Evolutionary conservation across 2,329 filamentous ascomycete species (phyloP).

Genomic region (Monosporascus sp.): DNA sequence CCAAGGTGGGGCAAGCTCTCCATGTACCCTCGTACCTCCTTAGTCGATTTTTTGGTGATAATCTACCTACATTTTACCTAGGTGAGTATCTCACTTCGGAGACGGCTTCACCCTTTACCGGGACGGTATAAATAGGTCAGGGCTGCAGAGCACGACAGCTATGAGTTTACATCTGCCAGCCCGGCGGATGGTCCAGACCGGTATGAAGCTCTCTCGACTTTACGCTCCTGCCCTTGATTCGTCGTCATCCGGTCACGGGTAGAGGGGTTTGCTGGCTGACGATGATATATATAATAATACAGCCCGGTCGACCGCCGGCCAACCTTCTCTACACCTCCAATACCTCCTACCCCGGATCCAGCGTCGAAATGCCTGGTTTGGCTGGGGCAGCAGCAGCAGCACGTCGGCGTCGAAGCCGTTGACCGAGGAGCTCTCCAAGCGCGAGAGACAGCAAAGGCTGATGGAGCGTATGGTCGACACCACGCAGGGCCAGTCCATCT

Average conservation of each 20-base stretch:
- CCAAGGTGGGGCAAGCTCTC: no score
- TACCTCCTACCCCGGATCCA: constrained; percentile 28
- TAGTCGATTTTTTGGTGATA: no score
- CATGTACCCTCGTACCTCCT: no score
- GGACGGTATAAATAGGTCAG: background rate
- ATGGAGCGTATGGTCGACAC: constrained; percentile 39
- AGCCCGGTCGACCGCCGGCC: no score
- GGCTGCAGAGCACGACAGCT: constrained; percentile 14
- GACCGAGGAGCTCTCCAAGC: constrained; percentile 25
- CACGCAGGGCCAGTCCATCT: constrained; percentile 51
- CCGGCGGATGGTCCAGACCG: constrained; percentile 54
- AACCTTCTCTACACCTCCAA: constrained; percentile 18
- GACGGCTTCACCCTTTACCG: no score
- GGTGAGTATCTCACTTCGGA: no score
- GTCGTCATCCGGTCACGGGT: background rate
- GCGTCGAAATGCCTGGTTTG: constrained; percentile 37
- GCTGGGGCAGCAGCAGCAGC: constrained; percentile 32
- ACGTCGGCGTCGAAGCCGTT: constrained; percentile 14
- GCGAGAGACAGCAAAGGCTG: constrained; percentile 37
- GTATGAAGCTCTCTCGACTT: constrained; percentile 36
- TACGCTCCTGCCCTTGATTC: constrained; percentile 10
- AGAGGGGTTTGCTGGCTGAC: background rate
- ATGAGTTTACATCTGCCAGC: constrained; percentile 65
- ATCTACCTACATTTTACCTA: no score
- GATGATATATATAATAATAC: constrained; percentile 4